Percentiles rank a stretch among this genome's conserved stretches.
Evolutionary conservation across 805 yeast genomes (phyloP).

Genomic region (Candida endomychidarum): DNA sequence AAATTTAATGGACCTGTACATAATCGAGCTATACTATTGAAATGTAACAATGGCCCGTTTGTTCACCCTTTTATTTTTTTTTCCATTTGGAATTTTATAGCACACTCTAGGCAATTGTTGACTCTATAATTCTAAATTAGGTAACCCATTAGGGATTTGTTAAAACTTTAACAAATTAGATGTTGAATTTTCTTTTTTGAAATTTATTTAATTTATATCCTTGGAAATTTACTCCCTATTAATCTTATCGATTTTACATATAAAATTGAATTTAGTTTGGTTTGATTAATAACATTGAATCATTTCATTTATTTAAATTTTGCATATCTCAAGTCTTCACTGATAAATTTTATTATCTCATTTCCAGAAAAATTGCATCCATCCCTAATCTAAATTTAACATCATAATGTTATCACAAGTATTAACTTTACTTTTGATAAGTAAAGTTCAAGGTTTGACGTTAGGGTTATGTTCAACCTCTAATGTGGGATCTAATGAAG

Average conservation of each 20-base stretch:
- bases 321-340: too few relatives aligned
- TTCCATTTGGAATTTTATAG: conserved; percentile 3
- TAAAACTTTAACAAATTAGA: background rate
- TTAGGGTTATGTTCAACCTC: conserved; percentile 25
- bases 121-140: background rate
- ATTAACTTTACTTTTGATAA: conserved; percentile 1
- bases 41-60: too few relatives aligned
- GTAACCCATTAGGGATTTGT: conserved; percentile 4
- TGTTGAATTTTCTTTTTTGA: conserved; percentile 3
- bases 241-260: too few relatives aligned
- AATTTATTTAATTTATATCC: conserved; percentile 1
- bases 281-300: too few relatives aligned
- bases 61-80: background rate
- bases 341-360: too few relatives aligned
- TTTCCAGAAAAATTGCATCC: conserved; percentile 3
- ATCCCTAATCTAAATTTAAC: background rate
- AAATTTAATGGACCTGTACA: background rate
- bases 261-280: too few relatives aligned
- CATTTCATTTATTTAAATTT: too few relatives aligned
- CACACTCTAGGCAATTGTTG: conserved; percentile 3
- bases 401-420: conserved; percentile 1
- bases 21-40: too few relatives aligned
- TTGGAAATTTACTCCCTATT: background rate
- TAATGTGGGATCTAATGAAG: conserved; percentile 11
- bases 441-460: conserved; percentile 1